Evolutionary conservation across 1,284 basidiomycete species (phyloP).

Genomic region (Pseudozyma sp.): DNA sequence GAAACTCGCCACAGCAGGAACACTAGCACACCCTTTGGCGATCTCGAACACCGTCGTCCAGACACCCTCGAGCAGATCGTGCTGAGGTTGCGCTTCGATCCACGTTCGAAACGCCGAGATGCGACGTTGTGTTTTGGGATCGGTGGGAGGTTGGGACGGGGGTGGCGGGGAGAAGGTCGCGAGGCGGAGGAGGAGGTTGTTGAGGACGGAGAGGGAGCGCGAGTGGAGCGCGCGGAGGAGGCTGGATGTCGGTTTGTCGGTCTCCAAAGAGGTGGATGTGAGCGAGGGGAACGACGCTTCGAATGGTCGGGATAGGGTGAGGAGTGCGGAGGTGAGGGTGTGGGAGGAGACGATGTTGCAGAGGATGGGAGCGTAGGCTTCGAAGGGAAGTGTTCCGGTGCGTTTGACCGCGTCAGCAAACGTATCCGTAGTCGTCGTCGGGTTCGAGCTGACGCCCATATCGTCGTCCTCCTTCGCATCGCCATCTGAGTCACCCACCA

Average conservation of each 20-base stretch:
- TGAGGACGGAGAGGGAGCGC: constrained; percentile 58
- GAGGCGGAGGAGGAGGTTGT: constrained; percentile 54
- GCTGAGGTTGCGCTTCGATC: constrained; percentile 5
- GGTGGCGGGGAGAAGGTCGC: constrained; percentile 55
- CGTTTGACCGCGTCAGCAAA: constrained; percentile 49
- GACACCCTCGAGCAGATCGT: neutral
- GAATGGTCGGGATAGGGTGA: constrained; percentile 45
- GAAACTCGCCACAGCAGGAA: constrained; percentile 34
- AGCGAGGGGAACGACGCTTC: constrained; percentile 47
- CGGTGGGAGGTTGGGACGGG: constrained; percentile 56
- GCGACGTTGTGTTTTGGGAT: constrained; percentile 33
- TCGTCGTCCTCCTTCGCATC: constrained; percentile 24
- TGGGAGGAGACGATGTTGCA: constrained; percentile 4
- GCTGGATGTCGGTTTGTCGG: constrained; percentile 3
- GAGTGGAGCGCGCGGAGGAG: constrained; percentile 42
- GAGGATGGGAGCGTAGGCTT: constrained; percentile 31
- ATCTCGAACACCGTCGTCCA: constrained; percentile 36
- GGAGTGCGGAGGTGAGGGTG: constrained; percentile 22
- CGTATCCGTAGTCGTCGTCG: constrained; percentile 5
- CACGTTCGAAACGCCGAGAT: constrained; percentile 39
- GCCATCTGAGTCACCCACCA: constrained; percentile 3
- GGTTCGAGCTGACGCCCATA: constrained; percentile 10
- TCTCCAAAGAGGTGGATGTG: neutral
- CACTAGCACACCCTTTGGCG: constrained; percentile 41
- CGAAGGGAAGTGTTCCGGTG: constrained; percentile 26